These are phyloP conservation scores for Tricholoma sp. DNA, from an alignment of 768 basidiomycete species.

Conservation along the genomic window DNA sequence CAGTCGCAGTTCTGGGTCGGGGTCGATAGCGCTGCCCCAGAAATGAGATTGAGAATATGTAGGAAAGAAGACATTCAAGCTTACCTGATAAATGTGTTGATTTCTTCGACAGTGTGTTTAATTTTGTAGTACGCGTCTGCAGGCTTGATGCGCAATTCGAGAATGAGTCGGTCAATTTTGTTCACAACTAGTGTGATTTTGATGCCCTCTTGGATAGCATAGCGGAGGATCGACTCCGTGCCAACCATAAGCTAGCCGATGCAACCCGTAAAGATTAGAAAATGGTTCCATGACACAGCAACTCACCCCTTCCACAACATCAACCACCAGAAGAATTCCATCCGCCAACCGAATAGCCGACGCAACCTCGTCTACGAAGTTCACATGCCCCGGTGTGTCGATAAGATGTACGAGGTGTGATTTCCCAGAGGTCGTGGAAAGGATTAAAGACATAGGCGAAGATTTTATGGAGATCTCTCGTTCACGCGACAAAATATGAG, in stretches of 20 bases:
- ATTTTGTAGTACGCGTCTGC: constrained; percentile 98
- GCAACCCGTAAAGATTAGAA: background rate
- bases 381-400: constrained; percentile 97
- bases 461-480: constrained; percentile 95
- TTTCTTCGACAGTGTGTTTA: constrained; percentile 97
- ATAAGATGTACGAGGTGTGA: constrained; percentile 91
- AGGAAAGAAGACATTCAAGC: constrained; percentile 10
- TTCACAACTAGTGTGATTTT: constrained; percentile 93
- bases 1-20: constrained; percentile 80
- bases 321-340: constrained; percentile 90
- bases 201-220: constrained; percentile 84
- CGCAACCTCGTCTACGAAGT: constrained; percentile 98
- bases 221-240: constrained; percentile 82
- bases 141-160: constrained; percentile 94
- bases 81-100: constrained; percentile 93
- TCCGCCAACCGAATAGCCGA: constrained; percentile 82
- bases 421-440: constrained; percentile 82
- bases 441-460: constrained; percentile 89
- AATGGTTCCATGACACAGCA: background rate
- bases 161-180: constrained; percentile 95
- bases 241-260: constrained; percentile 78
- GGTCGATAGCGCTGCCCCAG: constrained; percentile 64
- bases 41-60: constrained; percentile 5
- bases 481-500: constrained; percentile 82
- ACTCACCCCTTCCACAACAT: constrained; percentile 96